Percentiles rank a stretch among this genome's conserved stretches.
These are phyloP conservation scores for Naganishia randhawae DNA, from an alignment of 768 basidiomycete species.

Conservation along the genomic window DNA sequence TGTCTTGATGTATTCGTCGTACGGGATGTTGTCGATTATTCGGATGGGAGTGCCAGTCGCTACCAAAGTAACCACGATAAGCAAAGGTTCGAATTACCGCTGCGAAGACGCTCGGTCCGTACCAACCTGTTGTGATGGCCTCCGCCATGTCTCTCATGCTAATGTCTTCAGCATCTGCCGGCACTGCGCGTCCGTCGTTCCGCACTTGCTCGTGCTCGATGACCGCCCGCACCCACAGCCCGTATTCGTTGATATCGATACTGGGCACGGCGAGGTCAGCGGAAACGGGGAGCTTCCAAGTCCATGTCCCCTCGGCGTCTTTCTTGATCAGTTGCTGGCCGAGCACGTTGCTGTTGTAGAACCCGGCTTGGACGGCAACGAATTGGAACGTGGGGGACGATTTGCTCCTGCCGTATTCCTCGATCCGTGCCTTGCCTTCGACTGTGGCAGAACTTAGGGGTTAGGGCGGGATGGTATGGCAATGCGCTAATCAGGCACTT, in stretches of 20 bases:
- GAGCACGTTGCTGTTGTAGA: constrained; percentile 23
- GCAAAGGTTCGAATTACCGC: background rate
- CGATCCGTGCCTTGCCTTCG: constrained; percentile 7
- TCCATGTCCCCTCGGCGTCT: constrained; percentile 1
- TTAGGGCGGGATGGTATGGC: too few relatives aligned
- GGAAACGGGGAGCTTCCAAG: background rate
- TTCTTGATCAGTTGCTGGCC: background rate
- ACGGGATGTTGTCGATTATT: background rate
- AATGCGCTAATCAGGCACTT: background rate
- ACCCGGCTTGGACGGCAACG: constrained; percentile 22
- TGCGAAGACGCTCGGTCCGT: background rate
- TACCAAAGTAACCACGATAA: background rate
- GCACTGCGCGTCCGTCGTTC: constrained; percentile 6
- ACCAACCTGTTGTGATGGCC: background rate
- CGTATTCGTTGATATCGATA: constrained; percentile 25
- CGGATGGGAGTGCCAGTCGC: constrained; percentile 16
- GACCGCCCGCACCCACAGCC: constrained; percentile 19
- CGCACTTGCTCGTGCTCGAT: constrained; percentile 19
- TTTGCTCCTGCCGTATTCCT: constrained; percentile 15
- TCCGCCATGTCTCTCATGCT: background rate
- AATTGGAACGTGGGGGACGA: constrained; percentile 4
- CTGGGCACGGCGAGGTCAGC: background rate
- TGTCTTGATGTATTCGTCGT: constrained; percentile 5
- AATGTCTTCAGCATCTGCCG: constrained; percentile 1
- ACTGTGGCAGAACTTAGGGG: too few relatives aligned